These are phyloP conservation scores for Apiotrichum mycotoxinovorans DNA, from an alignment of 1,284 basidiomycete genomes.

Conservation along the genomic window DNA sequence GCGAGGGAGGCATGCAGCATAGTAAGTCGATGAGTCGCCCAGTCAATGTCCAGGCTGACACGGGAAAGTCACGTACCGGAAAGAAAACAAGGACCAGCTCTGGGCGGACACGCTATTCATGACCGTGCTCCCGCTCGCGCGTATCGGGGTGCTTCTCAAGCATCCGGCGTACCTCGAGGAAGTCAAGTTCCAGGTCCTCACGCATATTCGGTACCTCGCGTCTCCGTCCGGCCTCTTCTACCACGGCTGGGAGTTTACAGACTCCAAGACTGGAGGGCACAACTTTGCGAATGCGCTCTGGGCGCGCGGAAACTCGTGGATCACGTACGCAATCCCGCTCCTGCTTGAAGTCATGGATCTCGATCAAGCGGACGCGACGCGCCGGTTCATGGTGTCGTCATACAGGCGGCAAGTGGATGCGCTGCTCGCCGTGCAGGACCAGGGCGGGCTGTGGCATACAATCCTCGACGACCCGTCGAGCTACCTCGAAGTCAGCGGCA, in stretches of 20 bases:
- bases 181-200: constrained; percentile 59
- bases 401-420: constrained; percentile 57
- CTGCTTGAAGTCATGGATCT: constrained; percentile 9
- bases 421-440: constrained; percentile 55
- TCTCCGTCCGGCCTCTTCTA: constrained; percentile 43
- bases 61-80: constrained; percentile 4
- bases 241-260: constrained; percentile 50
- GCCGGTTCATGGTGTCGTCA: constrained; percentile 53
- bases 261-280: constrained; percentile 24
- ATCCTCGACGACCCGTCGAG: constrained; percentile 57
- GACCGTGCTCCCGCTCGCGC: constrained; percentile 58
- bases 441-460: constrained; percentile 59
- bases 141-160: constrained; percentile 60
- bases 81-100: constrained; percentile 45
- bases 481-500: constrained; percentile 59
- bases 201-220: constrained; percentile 51
- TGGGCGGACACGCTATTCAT: constrained; percentile 64
- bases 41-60: constrained; percentile 39
- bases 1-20: constrained; percentile 60
- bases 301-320: constrained; percentile 61
- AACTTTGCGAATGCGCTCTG: constrained; percentile 56
- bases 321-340: constrained; percentile 22
- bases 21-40: constrained; percentile 43
- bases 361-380: constrained; percentile 49
- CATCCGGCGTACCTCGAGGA: constrained; percentile 61